Evolutionary conservation across 495 filamentous ascomycete genomes (phyloP), one percentile per base, ranked within the genome.

Genomic region (Pseudevernia furfuracea): DNA sequence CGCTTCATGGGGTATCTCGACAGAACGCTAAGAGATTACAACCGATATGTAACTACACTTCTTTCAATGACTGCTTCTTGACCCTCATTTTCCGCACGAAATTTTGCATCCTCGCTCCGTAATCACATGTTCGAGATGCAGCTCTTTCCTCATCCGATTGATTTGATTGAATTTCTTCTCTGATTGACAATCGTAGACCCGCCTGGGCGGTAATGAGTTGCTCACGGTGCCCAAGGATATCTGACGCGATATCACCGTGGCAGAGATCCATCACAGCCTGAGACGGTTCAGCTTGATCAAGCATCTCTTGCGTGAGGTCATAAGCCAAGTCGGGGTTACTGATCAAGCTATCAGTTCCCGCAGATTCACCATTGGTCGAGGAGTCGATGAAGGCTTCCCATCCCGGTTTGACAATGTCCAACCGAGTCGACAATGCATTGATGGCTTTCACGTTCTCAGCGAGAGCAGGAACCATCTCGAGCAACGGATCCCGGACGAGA

Each of bases 401-500:
- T 25, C 73, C 72, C 5, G 67, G 36, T 12, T 68, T 63, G 41
- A 72, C 17, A 4, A 43, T 36, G 61, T 69, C 68, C 19, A 85
- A 69, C 21, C 72, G 74, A 34, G 65, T 59, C 41, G 76, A 70
- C 19, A 82, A 53, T 19, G 69, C 63, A 28, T 75, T 69, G 53
- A 83, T 66, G 30, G 68, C 63, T 56, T 73, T 76, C 25, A 85
- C 73, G 61, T 82, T 85, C 41, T 70, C 41, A 10, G 78, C 77
- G n/a, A 86, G 68, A 52, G 76, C 67, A 17, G 71, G 61, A 34
- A 77, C 67, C 17, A 79, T 74, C 36, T 70, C 72, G 19, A 71
- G 66, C 3, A 85, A 63, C 10, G 84, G 82, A 69, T 85, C 81
- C 52, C 76, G 78, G 17, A 78, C 79, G 38, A 87, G 67, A 62